A percentile compares a stretch with the other conserved stretches of the same genome.
Evolutionary conservation across 495 filamentous ascomycete genomes (phyloP).

Genomic region (Baudoinia panamericana): DNA sequence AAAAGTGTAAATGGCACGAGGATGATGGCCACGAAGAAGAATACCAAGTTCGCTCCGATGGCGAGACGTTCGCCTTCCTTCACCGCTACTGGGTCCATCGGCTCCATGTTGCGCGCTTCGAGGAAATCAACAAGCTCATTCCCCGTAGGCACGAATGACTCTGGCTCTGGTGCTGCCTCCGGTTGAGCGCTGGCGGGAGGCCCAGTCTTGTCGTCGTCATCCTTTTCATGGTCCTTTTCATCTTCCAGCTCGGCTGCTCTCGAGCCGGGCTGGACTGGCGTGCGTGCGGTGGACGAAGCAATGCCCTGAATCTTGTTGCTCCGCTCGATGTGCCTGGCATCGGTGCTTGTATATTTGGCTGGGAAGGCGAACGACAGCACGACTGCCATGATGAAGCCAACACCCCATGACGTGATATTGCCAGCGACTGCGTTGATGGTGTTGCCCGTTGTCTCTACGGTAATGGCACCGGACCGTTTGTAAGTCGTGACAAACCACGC

Average conservation of each 20-base stretch:
- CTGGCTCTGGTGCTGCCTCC: slow-evolving; percentile 4
- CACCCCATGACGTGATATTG: slow-evolving; percentile 29
- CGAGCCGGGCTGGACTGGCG: background rate
- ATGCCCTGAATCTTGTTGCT: slow-evolving; percentile 28
- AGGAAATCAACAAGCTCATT: slow-evolving; percentile 34
- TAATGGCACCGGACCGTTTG: slow-evolving; percentile 26
- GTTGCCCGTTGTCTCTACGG: slow-evolving; percentile 28
- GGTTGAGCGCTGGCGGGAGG: background rate
- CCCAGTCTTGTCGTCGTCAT: background rate
- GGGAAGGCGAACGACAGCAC: slow-evolving; percentile 29
- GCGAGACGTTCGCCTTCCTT: slow-evolving; percentile 26
- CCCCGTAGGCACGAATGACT: slow-evolving; percentile 15
- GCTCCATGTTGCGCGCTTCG: slow-evolving; percentile 28
- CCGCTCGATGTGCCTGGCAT: slow-evolving; percentile 21
- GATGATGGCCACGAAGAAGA: slow-evolving; percentile 28
- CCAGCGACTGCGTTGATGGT: slow-evolving; percentile 33
- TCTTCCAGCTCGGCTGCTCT: background rate
- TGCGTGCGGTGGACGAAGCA: background rate
- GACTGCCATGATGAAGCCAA: slow-evolving; percentile 27
- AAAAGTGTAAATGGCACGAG: slow-evolving; percentile 34
- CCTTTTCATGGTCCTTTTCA: slow-evolving; percentile 5
- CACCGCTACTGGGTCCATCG: slow-evolving; percentile 30
- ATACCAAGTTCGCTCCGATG: slow-evolving; percentile 23
- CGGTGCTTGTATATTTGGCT: slow-evolving; percentile 20
- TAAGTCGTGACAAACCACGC: slow-evolving; percentile 31